Base-by-base conservation (phyloP, 2,329 filamentous ascomycete species). In the Pyrenophora seminiperda region DNA sequence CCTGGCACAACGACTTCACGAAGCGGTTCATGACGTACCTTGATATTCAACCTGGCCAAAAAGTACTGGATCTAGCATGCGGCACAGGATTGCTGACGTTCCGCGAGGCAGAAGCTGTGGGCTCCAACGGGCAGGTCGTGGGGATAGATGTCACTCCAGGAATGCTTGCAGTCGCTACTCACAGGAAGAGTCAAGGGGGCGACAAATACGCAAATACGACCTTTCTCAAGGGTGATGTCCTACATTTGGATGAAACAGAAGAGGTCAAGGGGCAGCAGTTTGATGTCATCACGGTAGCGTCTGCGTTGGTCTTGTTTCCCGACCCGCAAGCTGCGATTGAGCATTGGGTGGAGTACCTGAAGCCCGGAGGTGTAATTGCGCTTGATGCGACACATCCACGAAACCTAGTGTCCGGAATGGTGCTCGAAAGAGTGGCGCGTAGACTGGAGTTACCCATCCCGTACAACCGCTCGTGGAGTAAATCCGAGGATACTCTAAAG, bases 31-130 rank as follows among this genome's bases (percentile, higher is more conserved):
- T 72, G 7, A 63, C 72, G 18, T 52, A 67, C 22, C 20, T 72
- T 14, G 42, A 63, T 13, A 59, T 72, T 24, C 46, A 61, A n/a
- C 61, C 69, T 10, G 75, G 75, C 19, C 69, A 77, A 41, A 49
- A 69, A 17, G 59, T 79, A n/a, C 69, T 79, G 10, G 77, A 79
- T 45, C 64, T 79, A 13, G 76, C 76, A 5, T 78, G 75, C 51
- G 76, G 76, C 3, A 79, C 76, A 5, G 77, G 77, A 4, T 68
- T 78, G 0, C 62, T 78, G 13, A 72, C 70, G 1, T 71, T 77
- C 53, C 65, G 70, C 6, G 72, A 71, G 27, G 66, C 72, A 7
- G 61, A 73, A n/a, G 65, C 57, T 4, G 73, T 77, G 4, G 75
- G 75, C 0, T 50, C 68, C 9, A 47, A 56, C 6, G 76, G 76